Evolutionary conservation across 352 stramenopile species (phyloP), one percentile per base, ranked within the genome.

Genomic region (Phytophthora sp.): DNA sequence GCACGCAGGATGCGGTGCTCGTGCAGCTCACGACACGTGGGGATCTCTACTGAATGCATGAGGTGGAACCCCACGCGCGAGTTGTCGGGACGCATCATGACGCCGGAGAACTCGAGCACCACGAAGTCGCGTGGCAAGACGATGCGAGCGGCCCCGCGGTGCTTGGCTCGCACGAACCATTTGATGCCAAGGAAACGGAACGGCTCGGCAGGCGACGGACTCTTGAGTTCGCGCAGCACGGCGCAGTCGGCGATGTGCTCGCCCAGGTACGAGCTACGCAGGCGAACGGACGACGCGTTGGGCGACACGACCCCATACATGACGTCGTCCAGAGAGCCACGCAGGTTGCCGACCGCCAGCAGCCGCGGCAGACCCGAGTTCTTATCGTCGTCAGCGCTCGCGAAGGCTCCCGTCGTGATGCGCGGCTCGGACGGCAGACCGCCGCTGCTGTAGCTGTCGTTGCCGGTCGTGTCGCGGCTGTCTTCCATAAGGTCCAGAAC

Each of bases 121-220:
- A 87, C 58, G n/a, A 87, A 83, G 36, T 87, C 78, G 18, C 78
- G 78, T 0, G 78, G 73, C 18, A 76, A 52, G 0, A 87, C 65
- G 24, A 87, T 72, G n/a, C 61, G 63, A 33, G 68, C 63, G 0
- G 68, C 64, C 2, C 62, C 60, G 45, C 75, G 72, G 26, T 73
- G 67, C 33, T 73, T 77, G 24, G 75, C 64, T 9, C 79, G 76
- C 15, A 85, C 76, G 33, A 87, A 71, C 78, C 78, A 87, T 56
- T 87, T 87, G 66, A 87, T 76, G 42, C 78, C 78, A 8, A 87
- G 54, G 56, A 87, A 87, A 2, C 74, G 73, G 59, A 87, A 87
- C 18, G 78, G 78, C 16, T 85, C 76, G 16, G 46, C 38, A 7
- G 67, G 45, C 5, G 65, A 78, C 31, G 78, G 78, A 4, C 65